Evolutionary conservation across 2,329 filamentous ascomycete species (phyloP).

Genomic region (Neofusicoccum kwambonambiense): DNA sequence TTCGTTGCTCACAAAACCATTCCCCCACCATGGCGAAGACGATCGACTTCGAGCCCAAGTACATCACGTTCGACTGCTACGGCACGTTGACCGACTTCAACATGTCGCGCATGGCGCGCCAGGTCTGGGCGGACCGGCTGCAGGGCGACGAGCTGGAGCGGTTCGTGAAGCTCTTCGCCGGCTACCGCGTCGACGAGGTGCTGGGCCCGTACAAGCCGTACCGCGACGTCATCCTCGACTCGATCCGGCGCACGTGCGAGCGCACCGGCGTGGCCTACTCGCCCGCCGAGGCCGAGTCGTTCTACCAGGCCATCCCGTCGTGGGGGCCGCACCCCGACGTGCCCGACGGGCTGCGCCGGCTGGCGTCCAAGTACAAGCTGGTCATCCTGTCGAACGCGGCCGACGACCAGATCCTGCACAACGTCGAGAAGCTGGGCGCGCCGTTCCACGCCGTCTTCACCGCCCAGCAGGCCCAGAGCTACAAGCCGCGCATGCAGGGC

Average conservation of each 20-base stretch:
- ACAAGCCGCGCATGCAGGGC: conserved; percentile 17
- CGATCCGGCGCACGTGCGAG: conserved; percentile 7
- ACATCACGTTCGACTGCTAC: conserved; percentile 20
- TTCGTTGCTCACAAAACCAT: not conserved
- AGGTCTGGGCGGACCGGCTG: conserved; percentile 2
- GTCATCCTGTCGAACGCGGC: conserved; percentile 17
- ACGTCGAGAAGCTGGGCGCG: conserved; percentile 17
- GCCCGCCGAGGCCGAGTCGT: not conserved
- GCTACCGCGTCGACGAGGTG: conserved; percentile 17
- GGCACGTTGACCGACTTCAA: conserved; percentile 18
- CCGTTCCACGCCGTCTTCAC: conserved; percentile 14
- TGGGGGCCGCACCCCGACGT: conserved; percentile 18
- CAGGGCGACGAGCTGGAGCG: conserved; percentile 1
- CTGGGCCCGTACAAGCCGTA: conserved; percentile 17
- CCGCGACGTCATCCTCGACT: conserved; percentile 15
- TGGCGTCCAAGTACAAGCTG: conserved; percentile 11
- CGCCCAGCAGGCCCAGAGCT: conserved; percentile 15
- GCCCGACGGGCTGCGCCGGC: not conserved
- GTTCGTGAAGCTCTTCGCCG: conserved; percentile 15
- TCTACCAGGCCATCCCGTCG: conserved; percentile 14
- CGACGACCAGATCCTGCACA: conserved; percentile 16
- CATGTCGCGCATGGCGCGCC: conserved; percentile 17
- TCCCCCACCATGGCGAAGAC: not conserved
- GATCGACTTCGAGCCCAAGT: conserved; percentile 17
- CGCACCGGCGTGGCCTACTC: not conserved